phyloP scores from a whole-genome alignment of 768 basidiomycete species.

The Hemileccinum impolitum region DNA sequence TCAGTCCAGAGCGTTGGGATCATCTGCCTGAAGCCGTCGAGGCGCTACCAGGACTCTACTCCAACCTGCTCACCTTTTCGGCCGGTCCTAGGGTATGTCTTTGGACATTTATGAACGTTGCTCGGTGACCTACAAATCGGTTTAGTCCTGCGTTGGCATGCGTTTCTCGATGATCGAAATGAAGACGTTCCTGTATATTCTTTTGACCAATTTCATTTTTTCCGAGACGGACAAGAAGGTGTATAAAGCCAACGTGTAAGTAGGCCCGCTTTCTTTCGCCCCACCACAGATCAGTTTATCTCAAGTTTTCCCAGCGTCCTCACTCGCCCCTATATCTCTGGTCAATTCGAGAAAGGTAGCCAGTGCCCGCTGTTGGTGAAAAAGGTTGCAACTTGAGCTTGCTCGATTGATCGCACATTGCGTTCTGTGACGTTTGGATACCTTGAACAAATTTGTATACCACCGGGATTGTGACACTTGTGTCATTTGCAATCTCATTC shows the following conservation, averaged over 20 bases:
- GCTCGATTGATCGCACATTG: neutral
- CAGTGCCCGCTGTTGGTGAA: constrained; percentile 59
- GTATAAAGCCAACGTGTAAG: constrained; percentile 61
- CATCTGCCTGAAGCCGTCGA: constrained; percentile 64
- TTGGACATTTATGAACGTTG: neutral
- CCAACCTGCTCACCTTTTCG: constrained; percentile 72
- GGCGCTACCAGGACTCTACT: constrained; percentile 68
- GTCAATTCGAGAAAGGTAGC: constrained; percentile 53
- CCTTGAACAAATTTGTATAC: neutral
- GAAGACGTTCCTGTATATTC: constrained; percentile 69
- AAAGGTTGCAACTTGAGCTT: constrained; percentile 19
- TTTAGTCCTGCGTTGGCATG: constrained; percentile 78
- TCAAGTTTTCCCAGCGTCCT: constrained; percentile 43
- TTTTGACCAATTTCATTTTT: constrained; percentile 67
- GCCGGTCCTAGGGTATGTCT: constrained; percentile 66
- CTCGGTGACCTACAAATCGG: neutral
- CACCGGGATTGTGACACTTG: neutral
- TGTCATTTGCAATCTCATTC: neutral
- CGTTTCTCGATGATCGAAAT: constrained; percentile 83
- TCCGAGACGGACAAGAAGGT: constrained; percentile 49
- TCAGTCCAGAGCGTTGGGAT: constrained; percentile 81
- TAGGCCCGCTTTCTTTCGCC: constrained; percentile 1
- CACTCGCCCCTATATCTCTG: constrained; percentile 59
- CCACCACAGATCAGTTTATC: neutral
- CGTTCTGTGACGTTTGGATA: neutral